These are phyloP conservation scores for Lomentospora prolificans DNA, from an alignment of 2,329 filamentous ascomycete species.

Conservation along the genomic window DNA sequence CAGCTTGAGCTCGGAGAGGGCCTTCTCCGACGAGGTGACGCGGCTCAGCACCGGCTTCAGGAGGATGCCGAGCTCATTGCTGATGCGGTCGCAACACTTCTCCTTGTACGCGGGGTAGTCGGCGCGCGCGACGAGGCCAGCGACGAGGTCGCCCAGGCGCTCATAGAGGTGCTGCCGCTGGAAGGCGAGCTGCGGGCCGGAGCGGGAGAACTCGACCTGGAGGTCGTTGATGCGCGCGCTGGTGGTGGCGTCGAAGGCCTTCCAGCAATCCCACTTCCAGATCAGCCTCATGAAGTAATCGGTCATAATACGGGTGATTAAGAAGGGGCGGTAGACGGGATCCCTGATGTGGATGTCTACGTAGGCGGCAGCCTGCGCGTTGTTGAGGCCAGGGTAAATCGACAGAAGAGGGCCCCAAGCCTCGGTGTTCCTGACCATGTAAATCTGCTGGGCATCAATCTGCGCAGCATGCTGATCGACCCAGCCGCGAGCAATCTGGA, in stretches of 20 bases:
- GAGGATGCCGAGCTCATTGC: constrained; percentile 32
- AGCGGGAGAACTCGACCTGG: constrained; percentile 22
- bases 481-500: constrained; percentile 1
- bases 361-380: constrained; percentile 28
- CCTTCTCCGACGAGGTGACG: constrained; percentile 21
- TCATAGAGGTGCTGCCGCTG: constrained; percentile 29
- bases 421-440: not conserved
- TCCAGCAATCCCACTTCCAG: constrained; percentile 29
- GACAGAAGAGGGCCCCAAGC: constrained; percentile 27
- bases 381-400: constrained; percentile 27
- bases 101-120: constrained; percentile 13
- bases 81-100: constrained; percentile 21
- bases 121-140: constrained; percentile 23
- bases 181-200: constrained; percentile 21
- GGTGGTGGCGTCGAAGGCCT: constrained; percentile 24
- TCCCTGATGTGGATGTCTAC: constrained; percentile 30
- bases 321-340: constrained; percentile 28
- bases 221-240: constrained; percentile 24
- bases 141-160: constrained; percentile 25
- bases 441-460: not conserved
- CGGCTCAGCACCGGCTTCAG: constrained; percentile 30
- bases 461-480: not conserved
- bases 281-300: constrained; percentile 32
- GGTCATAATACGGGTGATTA: constrained; percentile 31
- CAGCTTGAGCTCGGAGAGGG: constrained; percentile 30